Percentiles rank a stretch among this genome's conserved stretches.
Conservation (phyloP, 2,329 filamentous ascomycete genomes). For the Aotearoamyces nothofagi region DNA sequence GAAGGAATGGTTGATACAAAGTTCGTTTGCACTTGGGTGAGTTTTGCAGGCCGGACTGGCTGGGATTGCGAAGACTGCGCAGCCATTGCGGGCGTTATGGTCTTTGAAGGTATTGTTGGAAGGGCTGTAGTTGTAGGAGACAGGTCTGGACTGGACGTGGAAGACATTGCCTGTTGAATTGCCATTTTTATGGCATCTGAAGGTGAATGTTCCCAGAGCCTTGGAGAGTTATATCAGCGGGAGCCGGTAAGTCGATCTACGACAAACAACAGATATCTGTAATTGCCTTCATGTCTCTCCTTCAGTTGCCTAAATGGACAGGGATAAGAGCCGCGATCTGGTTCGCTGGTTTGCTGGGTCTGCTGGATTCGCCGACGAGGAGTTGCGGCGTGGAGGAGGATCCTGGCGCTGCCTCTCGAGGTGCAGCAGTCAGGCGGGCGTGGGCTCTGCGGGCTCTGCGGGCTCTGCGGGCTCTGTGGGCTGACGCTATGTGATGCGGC, state of each 20-base stretch:
- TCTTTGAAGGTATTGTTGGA: conserved; percentile 4
- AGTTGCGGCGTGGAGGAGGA: neutral
- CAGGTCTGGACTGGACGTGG: conserved; percentile 9
- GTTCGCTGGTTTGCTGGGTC: neutral
- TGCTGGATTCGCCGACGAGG: conserved; percentile 1
- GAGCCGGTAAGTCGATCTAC: conserved; percentile 1
- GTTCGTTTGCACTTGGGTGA: conserved; percentile 18
- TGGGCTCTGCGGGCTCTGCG: too few species aligned
- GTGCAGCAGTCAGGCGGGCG: neutral
- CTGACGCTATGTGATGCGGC: neutral
- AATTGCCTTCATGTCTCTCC: conserved; percentile 2
- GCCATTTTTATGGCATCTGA: neutral
- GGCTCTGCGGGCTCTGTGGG: neutral
- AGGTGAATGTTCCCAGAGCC: neutral
- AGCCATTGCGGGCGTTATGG: conserved; percentile 6
- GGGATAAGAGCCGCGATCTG: neutral
- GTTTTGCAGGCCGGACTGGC: conserved; percentile 10
- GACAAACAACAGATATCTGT: conserved; percentile 1
- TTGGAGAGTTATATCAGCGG: neutral
- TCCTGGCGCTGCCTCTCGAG: neutral
- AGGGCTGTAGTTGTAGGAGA: conserved; percentile 6
- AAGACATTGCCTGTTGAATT: conserved; percentile 7
- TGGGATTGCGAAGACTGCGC: conserved; percentile 8
- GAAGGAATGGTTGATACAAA: conserved; percentile 16
- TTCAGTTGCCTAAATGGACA: conserved; percentile 1